A percentile compares a stretch with the other conserved stretches of the same genome.
Conservation (phyloP, 305 asterid genomes). For the Solanum hybrid region DNA sequence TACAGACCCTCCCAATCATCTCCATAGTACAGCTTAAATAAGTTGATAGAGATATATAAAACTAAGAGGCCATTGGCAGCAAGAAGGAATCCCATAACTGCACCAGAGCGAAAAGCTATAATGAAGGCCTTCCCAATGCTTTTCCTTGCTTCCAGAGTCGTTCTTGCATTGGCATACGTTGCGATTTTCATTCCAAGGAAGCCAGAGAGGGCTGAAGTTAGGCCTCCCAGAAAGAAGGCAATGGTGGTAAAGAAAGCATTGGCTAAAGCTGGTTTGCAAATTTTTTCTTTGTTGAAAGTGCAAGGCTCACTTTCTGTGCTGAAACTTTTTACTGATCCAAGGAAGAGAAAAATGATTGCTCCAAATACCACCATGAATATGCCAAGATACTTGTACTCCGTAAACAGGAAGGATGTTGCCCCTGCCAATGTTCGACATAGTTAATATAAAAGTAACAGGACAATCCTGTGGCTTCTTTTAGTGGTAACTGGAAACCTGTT, state of each 20-base stretch:
- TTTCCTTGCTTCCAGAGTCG: slow-evolving; percentile 14
- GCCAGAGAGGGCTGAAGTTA: slow-evolving; percentile 12
- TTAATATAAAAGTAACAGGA: not conserved
- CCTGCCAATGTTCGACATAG: not conserved
- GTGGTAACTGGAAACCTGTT: not conserved
- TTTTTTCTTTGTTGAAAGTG: slow-evolving; percentile 4
- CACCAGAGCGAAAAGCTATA: slow-evolving; percentile 12
- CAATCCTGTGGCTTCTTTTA: not conserved
- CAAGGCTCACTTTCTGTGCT: slow-evolving; percentile 14
- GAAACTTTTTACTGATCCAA: slow-evolving; percentile 11
- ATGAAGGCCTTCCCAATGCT: slow-evolving; percentile 12
- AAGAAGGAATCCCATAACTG: slow-evolving; percentile 18
- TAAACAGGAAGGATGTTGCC: slow-evolving; percentile 17
- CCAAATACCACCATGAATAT: slow-evolving; percentile 10
- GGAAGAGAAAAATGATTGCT: slow-evolving; percentile 11
- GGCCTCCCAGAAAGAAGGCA: slow-evolving; percentile 8
- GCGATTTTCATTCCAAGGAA: slow-evolving; percentile 20
- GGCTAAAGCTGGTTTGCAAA: slow-evolving; percentile 17
- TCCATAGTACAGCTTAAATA: slow-evolving; percentile 10
- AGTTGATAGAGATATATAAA: slow-evolving; percentile 7
- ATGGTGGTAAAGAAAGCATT: slow-evolving; percentile 14
- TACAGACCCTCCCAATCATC: slow-evolving; percentile 15
- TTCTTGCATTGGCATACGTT: slow-evolving; percentile 15
- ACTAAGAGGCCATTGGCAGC: slow-evolving; percentile 17
- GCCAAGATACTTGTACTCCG: slow-evolving; percentile 7